phyloP scores from a whole-genome alignment of 148 eudicot genomes.

The Vaccinium corymbosum region DNA sequence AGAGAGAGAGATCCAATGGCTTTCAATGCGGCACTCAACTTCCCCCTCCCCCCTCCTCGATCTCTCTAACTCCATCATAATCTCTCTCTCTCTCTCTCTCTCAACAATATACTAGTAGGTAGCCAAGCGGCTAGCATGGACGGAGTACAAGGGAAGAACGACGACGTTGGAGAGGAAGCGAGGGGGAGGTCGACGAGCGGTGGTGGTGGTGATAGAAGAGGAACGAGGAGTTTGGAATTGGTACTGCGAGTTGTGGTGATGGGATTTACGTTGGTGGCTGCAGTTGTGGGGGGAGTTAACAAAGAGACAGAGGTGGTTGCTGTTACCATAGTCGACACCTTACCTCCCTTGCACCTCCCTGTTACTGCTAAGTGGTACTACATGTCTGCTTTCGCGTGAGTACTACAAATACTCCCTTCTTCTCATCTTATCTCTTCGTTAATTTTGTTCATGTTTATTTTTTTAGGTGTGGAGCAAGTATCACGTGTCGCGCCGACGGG shows the following conservation, averaged over 20 bases:
- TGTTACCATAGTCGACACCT: not conserved
- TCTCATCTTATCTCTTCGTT: not conserved
- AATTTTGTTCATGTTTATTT: not conserved
- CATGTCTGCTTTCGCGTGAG: conserved; percentile 23
- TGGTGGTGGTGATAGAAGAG: not conserved
- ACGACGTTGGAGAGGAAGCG: not conserved
- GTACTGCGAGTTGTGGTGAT: conserved; percentile 14
- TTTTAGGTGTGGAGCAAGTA: too few relatives aligned
- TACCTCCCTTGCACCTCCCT: conserved; percentile 16
- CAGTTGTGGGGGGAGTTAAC: conserved; percentile 18
- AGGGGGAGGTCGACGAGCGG: not conserved
- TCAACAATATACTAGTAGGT: not conserved
- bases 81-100: conserved; percentile 7
- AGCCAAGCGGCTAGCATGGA: not conserved
- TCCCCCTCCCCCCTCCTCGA: not conserved
- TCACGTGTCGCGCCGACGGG: too few relatives aligned
- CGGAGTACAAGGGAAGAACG: not conserved
- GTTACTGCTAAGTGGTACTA: conserved; percentile 30
- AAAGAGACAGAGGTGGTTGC: conserved; percentile 15
- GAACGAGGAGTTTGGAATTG: conserved; percentile 3
- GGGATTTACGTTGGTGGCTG: conserved; percentile 23
- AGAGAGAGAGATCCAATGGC: not conserved
- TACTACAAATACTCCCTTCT: not conserved
- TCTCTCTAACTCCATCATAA: not conserved
- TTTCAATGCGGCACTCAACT: not conserved